Percentiles rank a stretch among this genome's conserved stretches.
These are phyloP conservation scores for Apostasia shenzhenica DNA, from an alignment of 106 monocot genomes.

Conservation along the genomic window DNA sequence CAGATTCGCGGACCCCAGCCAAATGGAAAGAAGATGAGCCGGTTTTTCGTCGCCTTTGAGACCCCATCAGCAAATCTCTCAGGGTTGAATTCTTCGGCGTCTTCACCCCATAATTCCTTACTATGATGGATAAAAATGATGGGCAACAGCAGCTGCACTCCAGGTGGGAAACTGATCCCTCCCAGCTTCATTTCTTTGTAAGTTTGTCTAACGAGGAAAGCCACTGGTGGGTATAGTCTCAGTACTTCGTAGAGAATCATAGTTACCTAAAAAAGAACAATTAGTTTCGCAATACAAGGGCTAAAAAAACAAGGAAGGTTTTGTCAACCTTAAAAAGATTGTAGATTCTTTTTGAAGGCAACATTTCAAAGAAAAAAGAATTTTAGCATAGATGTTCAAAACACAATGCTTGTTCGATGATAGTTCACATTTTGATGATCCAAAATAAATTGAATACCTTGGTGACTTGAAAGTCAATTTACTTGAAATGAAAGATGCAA, in stretches of 20 bases:
- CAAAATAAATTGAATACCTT: no score
- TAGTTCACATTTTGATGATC: no score
- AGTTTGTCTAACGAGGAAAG: not conserved
- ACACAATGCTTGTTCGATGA: no score
- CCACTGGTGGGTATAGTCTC: constrained; percentile 11
- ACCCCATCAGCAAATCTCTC: constrained; percentile 17
- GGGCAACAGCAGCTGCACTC: constrained; percentile 9
- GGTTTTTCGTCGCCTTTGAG: constrained; percentile 9
- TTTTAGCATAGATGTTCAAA: no score
- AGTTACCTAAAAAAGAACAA: constrained; percentile 1
- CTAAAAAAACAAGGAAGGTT: no score
- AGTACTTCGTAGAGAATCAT: constrained; percentile 17
- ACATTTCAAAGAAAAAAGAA: no score
- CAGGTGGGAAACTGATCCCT: constrained; percentile 6
- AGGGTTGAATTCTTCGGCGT: constrained; percentile 28
- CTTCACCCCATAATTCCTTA: constrained; percentile 14
- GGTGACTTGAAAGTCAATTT: no score
- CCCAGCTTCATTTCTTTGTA: constrained; percentile 16
- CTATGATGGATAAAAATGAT: constrained; percentile 13
- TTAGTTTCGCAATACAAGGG: no score
- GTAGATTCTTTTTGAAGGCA: no score
- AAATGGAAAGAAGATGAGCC: constrained; percentile 56
- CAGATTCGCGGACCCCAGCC: constrained; percentile 62
- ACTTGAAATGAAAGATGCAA: no score
- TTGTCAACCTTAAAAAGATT: no score